Evolutionary conservation across 805 yeast genomes (phyloP), one percentile per base, ranked within the genome.

Genomic region (Metschnikowia matae): DNA sequence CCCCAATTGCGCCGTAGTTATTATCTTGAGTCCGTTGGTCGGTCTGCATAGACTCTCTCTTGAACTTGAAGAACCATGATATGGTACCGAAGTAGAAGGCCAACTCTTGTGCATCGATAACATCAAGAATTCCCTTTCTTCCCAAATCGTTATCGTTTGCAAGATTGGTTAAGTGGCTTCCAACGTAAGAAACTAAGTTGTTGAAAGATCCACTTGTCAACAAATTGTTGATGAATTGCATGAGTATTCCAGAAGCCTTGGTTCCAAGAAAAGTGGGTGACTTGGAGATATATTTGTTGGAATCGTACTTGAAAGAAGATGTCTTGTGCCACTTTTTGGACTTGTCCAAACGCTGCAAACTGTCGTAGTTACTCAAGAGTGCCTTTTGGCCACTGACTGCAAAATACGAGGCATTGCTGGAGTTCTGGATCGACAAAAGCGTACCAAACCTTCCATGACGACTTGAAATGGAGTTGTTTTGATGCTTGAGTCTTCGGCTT

Each of bases 401-500:
- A 5, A 88, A 80, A 17, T 87, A 66, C 29, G 87, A 72, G 29
- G 82, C 73, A 48, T 83, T 83, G 21, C 78, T 75, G 0, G 57
- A 42, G 17, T 85, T 80, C 52, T 84, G 82, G 31, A 92, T 74
- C 1, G 96, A 84, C 10, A 90, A 66, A 54, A 91, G 70, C 0
- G 97, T 84, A 0, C 99, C 99, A 70, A 92, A 92, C 47, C 96
- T 77, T 2, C 94, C 91, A 63, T 92, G 99, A 43, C 99, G 77
- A 0, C 89, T 76, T 1, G 87, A 78, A 1, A 83, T 71, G 47
- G 74, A 68, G 64, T 77, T 78, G 29, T 73, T 71, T 44, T 82
- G 75, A 33, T 65, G 62, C 38, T 69, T 71, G 51, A 79, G 81
- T 52, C 84, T 63, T 32, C 75, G 74, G 18, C 77, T 73, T 61